phyloP scores from a whole-genome alignment of 805 yeast species.

The Candida maris region DNA sequence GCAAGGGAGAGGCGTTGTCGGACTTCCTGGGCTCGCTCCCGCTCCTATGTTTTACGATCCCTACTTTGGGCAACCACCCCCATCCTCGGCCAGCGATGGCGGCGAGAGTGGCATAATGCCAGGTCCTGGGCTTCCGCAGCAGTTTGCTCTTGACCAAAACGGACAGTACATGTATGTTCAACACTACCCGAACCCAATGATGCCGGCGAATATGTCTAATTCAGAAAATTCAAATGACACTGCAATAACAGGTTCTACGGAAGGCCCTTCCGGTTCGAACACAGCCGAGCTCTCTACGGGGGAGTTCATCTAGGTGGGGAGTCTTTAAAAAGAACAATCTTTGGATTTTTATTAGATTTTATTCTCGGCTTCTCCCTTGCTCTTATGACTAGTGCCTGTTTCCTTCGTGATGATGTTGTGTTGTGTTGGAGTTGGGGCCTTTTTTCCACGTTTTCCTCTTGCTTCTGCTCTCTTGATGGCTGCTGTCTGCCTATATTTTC shows the following conservation, averaged over 20 bases:
- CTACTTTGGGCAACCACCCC: conserved; percentile 25
- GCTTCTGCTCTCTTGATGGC: background rate
- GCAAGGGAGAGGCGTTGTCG: conserved; percentile 22
- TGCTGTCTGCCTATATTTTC: background rate
- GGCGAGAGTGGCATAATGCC: conserved; percentile 7
- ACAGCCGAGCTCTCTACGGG: conserved; percentile 6
- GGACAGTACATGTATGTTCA: conserved; percentile 30
- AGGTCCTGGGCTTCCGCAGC: conserved; percentile 18
- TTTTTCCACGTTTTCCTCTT: conserved; percentile 3
- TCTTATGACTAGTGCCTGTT: background rate
- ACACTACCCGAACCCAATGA: conserved; percentile 22
- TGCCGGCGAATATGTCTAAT: conserved; percentile 5
- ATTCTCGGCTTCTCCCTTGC: background rate
- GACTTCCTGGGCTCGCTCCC: conserved; percentile 29
- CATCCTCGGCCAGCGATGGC: conserved; percentile 9
- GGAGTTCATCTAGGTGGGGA: conserved; percentile 3
- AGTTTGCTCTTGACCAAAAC: conserved; percentile 25
- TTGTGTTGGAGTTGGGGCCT: background rate
- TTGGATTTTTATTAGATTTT: conserved; percentile 2
- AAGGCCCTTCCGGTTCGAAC: background rate
- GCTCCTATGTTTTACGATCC: conserved; percentile 34
- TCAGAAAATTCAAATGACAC: conserved; percentile 5
- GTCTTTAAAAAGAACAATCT: conserved; percentile 2
- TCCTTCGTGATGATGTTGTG: conserved; percentile 1
- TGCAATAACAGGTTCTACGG: conserved; percentile 3